Base-by-base conservation (phyloP, 2,329 filamentous ascomycete genomes). In the Coniella vitis region DNA sequence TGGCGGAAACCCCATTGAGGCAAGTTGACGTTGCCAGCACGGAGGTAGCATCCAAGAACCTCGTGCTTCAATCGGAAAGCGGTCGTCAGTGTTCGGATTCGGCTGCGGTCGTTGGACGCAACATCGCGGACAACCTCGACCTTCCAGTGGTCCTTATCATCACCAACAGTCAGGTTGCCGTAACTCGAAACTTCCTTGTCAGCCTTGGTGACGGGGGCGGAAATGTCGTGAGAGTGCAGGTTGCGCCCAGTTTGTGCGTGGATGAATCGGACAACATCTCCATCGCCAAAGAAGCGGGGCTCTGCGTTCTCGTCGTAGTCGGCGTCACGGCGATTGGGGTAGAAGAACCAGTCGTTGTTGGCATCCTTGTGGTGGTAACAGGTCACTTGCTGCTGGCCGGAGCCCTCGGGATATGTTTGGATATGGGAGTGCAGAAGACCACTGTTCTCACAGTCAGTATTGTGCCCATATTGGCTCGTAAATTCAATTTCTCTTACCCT, bases 1-100 rank as follows among this genome's bases (percentile, higher is more conserved):
- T 98, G 93, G 74, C 97, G 96, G 78, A 98, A 98, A 65, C 93
- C 93, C 93, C 93, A 98, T 65, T 97, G 93, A 45, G 93, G 93
- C 55, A 98, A 76, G 69, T 97, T 98, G 60, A 90, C 86, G 61
- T 95, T 98, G 59, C 90, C 91, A 52, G 93, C 94, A 56, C 90
- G 86, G 44, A 98, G 81, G 65, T 98, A 98, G 70, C 93, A 98
- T 57, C 87, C 87, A 48, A 97, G 76, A 48, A 82, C 76, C 37
- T 80, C 74, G 65, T 98, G 90, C 67, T 78, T 88, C 49, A 98
- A 74, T 56, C 94, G 84, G 79, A 98, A 96, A 10, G 87, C 81
- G 7, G 91, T 95, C 7, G 93, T 97, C 55, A 98, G 77, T 29
- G 93, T 98, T 55, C 93, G 85, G 57, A 98, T 76, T 63, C 78